A percentile compares a stretch with the other conserved stretches of the same genome.
phyloP scores from a whole-genome alignment of 2,329 filamentous ascomycete genomes.

The Colletotrichum shisoi region DNA sequence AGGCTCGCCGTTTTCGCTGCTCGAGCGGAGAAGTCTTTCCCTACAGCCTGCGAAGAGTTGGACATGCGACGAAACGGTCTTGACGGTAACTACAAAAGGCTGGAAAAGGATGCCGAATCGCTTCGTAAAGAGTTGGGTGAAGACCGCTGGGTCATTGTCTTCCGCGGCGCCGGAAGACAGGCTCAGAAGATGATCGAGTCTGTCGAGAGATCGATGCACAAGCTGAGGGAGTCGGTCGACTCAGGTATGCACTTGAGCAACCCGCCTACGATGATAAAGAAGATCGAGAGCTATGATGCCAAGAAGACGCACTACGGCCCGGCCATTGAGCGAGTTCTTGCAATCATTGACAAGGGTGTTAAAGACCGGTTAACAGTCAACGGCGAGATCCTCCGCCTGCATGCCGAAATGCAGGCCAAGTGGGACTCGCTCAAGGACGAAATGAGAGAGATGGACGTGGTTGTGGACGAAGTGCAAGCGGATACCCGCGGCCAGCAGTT shows the following conservation, averaged over 20 bases:
- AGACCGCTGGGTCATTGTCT: constrained; percentile 95
- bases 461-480: constrained; percentile 75
- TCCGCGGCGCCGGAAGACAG: constrained; percentile 88
- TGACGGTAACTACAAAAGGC: constrained; percentile 84
- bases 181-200: constrained; percentile 97
- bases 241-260: constrained; percentile 76
- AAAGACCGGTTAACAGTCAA: constrained; percentile 95
- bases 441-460: constrained; percentile 77
- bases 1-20: constrained; percentile 84
- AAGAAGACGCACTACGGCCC: constrained; percentile 95
- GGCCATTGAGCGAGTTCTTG: constrained; percentile 87
- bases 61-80: constrained; percentile 76
- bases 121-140: constrained; percentile 90
- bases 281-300: constrained; percentile 90
- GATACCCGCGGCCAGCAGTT: constrained; percentile 75
- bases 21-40: constrained; percentile 80
- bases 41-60: constrained; percentile 88
- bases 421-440: constrained; percentile 79
- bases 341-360: constrained; percentile 95
- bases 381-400: constrained; percentile 87
- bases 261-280: constrained; percentile 74
- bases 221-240: constrained; percentile 82
- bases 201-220: constrained; percentile 83
- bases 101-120: constrained; percentile 89
- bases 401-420: constrained; percentile 83